Evolutionary conservation across 768 basidiomycete species (phyloP).

Genomic region (Suillus alpinus): DNA sequence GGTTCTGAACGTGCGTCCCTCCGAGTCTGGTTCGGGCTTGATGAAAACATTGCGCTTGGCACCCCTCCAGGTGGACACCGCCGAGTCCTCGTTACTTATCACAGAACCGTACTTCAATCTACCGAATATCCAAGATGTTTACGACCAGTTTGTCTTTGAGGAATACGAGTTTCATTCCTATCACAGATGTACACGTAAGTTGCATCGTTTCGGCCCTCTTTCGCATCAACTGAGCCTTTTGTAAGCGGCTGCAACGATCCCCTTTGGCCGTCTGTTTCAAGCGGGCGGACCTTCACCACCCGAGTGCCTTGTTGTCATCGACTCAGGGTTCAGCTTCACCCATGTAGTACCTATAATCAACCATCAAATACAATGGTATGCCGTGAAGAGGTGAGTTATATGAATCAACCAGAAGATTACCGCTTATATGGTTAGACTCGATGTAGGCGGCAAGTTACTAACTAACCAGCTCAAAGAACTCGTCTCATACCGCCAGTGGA

Average conservation of each 20-base stretch:
- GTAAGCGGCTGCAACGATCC: constrained; percentile 78
- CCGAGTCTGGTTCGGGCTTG: not conserved
- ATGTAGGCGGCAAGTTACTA: constrained; percentile 91
- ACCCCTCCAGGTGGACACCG: constrained; percentile 60
- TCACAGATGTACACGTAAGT: constrained; percentile 77
- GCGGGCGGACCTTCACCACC: constrained; percentile 48
- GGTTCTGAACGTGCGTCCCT: constrained; percentile 54
- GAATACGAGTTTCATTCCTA: constrained; percentile 92
- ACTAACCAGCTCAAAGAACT: constrained; percentile 95
- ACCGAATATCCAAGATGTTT: constrained; percentile 86
- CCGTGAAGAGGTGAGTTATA: constrained; percentile 68
- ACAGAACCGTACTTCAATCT: constrained; percentile 96
- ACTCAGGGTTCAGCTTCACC: constrained; percentile 93
- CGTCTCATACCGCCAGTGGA: constrained; percentile 94
- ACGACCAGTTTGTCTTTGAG: constrained; percentile 95
- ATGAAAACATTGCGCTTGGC: constrained; percentile 8
- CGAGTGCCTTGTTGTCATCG: constrained; percentile 80
- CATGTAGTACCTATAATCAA: constrained; percentile 84
- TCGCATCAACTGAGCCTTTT: constrained; percentile 20
- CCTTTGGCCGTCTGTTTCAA: constrained; percentile 70
- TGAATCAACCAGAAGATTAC: constrained; percentile 13
- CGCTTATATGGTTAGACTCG: constrained; percentile 57
- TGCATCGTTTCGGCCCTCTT: constrained; percentile 15
- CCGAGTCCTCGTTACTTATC: constrained; percentile 72
- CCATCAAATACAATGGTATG: constrained; percentile 72